A percentile compares a stretch with the other conserved stretches of the same genome.
These are phyloP conservation scores for Stellera chamaejasme DNA, from an alignment of 345 rosid species.

Conservation along the genomic window DNA sequence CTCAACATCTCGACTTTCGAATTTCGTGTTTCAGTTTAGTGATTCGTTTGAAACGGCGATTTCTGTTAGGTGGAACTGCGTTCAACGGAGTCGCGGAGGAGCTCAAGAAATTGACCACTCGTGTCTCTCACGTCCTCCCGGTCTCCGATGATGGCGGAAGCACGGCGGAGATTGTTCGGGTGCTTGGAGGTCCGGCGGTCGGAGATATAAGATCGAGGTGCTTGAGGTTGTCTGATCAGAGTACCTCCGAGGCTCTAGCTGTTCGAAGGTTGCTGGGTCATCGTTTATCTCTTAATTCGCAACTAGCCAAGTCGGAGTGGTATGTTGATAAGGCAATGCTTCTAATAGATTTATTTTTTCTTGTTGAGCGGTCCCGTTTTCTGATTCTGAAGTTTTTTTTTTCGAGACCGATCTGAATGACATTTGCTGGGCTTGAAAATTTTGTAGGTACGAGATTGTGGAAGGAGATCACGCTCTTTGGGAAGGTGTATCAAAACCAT, in stretches of 20 bases:
- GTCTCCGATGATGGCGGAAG: constrained; percentile 98
- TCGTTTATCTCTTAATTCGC: constrained; percentile 61
- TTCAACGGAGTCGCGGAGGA: constrained; percentile 93
- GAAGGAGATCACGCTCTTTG: constrained; percentile 74
- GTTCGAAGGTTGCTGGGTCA: constrained; percentile 84
- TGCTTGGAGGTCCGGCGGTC: constrained; percentile 96
- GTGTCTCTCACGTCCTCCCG: constrained; percentile 88
- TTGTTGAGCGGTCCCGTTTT: too few species aligned
- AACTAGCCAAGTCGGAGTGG: constrained; percentile 81
- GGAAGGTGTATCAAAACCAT: constrained; percentile 83
- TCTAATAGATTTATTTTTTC: not conserved
- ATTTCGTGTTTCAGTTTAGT: not conserved
- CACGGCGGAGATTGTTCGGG: constrained; percentile 97
- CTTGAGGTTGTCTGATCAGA: constrained; percentile 80
- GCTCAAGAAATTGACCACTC: constrained; percentile 70
- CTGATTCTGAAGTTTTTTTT: too few species aligned
- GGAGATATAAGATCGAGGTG: constrained; percentile 96
- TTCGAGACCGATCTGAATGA: constrained; percentile 6
- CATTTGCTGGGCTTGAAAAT: constrained; percentile 26
- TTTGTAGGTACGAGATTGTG: constrained; percentile 74
- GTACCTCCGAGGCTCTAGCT: constrained; percentile 86
- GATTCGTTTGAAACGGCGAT: not conserved
- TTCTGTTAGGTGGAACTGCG: constrained; percentile 70
- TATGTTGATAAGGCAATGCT: constrained; percentile 13
- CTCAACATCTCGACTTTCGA: not conserved